Conservation (phyloP, 2,329 filamentous ascomycete genomes). For the Colletotrichum tanaceti region DNA sequence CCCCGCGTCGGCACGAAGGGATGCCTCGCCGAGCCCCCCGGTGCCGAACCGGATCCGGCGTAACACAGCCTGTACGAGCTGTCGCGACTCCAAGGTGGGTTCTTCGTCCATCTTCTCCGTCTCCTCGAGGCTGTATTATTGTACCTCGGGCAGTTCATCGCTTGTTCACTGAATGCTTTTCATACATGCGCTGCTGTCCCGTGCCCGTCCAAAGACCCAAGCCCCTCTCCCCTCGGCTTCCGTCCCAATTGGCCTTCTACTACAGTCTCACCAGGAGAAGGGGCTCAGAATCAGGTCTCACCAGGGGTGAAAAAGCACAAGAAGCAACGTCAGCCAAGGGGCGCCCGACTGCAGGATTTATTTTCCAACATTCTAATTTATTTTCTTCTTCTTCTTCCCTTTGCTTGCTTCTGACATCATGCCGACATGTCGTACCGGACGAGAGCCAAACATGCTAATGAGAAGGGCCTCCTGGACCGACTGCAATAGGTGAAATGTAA, state of each 20-base stretch:
- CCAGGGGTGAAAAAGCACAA: background rate
- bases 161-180: background rate
- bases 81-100: slow-evolving; percentile 53
- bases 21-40: slow-evolving; percentile 32
- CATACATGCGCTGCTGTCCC: background rate
- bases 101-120: slow-evolving; percentile 7
- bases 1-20: slow-evolving; percentile 31
- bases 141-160: slow-evolving; percentile 2
- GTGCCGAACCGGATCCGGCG: slow-evolving; percentile 46
- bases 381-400: background rate
- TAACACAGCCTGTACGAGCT: slow-evolving; percentile 49
- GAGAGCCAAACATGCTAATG: slow-evolving; percentile 6
- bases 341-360: background rate
- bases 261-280: background rate
- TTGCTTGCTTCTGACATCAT: background rate
- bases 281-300: slow-evolving; percentile 2
- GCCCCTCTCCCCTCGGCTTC: slow-evolving; percentile 1
- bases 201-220: background rate
- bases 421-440: background rate
- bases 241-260: slow-evolving; percentile 24
- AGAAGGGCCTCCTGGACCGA: slow-evolving; percentile 6
- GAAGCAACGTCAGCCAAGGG: slow-evolving; percentile 13
- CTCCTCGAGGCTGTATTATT: background rate
- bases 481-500: slow-evolving; percentile 58
- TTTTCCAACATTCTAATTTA: background rate